Evolutionary conservation across 805 yeast genomes (phyloP), one percentile per base, ranked within the genome.

Genomic region (Hanseniaspora hatyaiensis): DNA sequence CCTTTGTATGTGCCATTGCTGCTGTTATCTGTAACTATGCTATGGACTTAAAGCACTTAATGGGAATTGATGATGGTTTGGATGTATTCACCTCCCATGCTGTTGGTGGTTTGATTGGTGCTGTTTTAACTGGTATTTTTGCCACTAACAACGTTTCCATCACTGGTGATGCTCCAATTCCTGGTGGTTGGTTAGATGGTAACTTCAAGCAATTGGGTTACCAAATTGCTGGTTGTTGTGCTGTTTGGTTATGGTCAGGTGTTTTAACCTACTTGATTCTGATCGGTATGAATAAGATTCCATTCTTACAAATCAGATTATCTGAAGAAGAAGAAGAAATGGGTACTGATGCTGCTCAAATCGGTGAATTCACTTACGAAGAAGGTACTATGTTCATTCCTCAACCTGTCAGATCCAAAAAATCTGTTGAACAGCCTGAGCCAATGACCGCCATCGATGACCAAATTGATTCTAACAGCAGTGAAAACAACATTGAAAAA

Each of bases 51-150:
- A 87, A 88, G 70, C 67, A 71, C 55, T 47, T 75, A 51, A 61
- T 89, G 52, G 74, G 73, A 49, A 82, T 89, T 54, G 97, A 89
- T 64, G 97, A 89, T 63, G 95, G 96, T 68, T 73, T 88, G 72
- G 96, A 88, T 64, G 94, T 87, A 41, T 89, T 83, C 67, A 84
- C 96, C 29, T 69, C 88, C 47, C 96, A 89, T 65, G 96, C 95
- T 57, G 80, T 88, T 53, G 97, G 96, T 64, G 96, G 96, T 47
- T 74, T 81, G 57, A 68, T 74, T 53, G 97, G 97, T 46, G 77
- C 85, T 23, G 68, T 82, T 19, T 63, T 87, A 64, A 89, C 96
- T 20, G 97, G 95, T 61, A 70, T 89, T 53, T 89, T 89, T 63
- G 94, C 97, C 23, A 85, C 94, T 43, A 84, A 83, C 67, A 86